A percentile compares a stretch with the other conserved stretches of the same genome.
phyloP scores from a whole-genome alignment of 2,329 filamentous ascomycete genomes.

The Volutella citrinella region DNA sequence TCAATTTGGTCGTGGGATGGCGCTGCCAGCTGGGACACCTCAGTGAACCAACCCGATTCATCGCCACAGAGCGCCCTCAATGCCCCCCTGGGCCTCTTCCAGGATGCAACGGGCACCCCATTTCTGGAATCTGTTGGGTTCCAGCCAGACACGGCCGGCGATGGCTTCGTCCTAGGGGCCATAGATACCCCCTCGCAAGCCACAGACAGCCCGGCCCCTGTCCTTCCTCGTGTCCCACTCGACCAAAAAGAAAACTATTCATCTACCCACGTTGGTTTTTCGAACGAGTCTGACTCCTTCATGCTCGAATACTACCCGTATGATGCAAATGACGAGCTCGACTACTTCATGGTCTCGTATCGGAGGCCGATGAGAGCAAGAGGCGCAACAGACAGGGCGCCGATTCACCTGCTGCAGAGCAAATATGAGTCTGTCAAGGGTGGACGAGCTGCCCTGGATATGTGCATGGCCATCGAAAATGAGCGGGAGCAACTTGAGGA shows the following conservation, averaged over 20 bases:
- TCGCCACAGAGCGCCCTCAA: too few relatives aligned
- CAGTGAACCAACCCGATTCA: too few relatives aligned
- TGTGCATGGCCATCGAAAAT: slow-evolving; percentile 8
- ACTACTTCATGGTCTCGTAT: slow-evolving; percentile 24
- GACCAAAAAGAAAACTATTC: slow-evolving; percentile 1
- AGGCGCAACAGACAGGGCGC: background rate
- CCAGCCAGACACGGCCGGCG: too few relatives aligned
- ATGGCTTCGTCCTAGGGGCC: too few relatives aligned
- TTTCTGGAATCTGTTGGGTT: too few relatives aligned
- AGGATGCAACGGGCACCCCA: too few relatives aligned
- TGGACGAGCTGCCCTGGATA: slow-evolving; percentile 4
- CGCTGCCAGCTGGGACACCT: too few relatives aligned
- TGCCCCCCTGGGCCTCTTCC: too few relatives aligned
- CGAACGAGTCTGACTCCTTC: slow-evolving; percentile 5
- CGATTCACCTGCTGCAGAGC: slow-evolving; percentile 15
- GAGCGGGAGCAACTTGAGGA: slow-evolving; percentile 7
- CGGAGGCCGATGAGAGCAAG: slow-evolving; percentile 6
- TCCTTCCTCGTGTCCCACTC: too few relatives aligned
- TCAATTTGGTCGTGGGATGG: too few relatives aligned
- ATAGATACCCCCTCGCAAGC: too few relatives aligned
- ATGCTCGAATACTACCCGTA: slow-evolving; percentile 5
- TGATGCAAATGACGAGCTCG: slow-evolving; percentile 23
- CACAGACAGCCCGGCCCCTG: too few relatives aligned
- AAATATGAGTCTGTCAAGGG: slow-evolving; percentile 6
- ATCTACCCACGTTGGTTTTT: slow-evolving; percentile 1